These are phyloP conservation scores for Pythium insidiosum DNA, from an alignment of 352 stramenopile species.

Conservation along the genomic window DNA sequence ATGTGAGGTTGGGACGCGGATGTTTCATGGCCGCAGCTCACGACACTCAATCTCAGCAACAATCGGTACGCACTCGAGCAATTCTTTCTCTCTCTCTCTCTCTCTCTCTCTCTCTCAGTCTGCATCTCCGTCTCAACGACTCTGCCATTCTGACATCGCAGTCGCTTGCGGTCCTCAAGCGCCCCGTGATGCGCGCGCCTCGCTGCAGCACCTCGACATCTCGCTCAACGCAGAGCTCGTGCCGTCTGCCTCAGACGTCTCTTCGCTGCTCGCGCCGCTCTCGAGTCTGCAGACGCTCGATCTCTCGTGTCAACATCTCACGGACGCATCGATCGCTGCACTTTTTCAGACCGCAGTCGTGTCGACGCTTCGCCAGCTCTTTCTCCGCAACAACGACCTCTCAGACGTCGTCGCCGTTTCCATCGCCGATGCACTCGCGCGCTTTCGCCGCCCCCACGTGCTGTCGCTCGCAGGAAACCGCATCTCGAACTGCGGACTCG, in stretches of 20 bases:
- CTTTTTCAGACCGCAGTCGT: not conserved
- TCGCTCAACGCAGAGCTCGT: not conserved
- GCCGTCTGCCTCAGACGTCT: not conserved
- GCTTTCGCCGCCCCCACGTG: conserved; percentile 21
- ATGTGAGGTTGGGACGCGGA: too few species aligned
- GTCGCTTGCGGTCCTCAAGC: not conserved
- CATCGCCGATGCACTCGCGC: conserved; percentile 1
- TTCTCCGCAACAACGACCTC: not conserved
- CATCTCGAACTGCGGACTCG: conserved; percentile 8
- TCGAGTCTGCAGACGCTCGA: not conserved
- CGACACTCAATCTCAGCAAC: not conserved
- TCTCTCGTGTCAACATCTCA: not conserved
- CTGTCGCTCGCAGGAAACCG: conserved; percentile 9
- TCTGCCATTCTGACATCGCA: not conserved
- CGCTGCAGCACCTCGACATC: conserved; percentile 5
- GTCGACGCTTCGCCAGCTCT: not conserved
- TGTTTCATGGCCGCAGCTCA: not conserved
- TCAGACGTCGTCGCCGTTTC: not conserved
- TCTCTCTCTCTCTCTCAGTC: too few species aligned
- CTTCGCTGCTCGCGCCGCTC: not conserved
- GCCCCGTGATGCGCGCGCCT: not conserved
- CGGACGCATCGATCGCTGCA: not conserved
- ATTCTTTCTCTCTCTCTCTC: too few species aligned
- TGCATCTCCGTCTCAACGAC: not conserved
- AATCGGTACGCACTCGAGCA: not conserved